Evolutionary conservation across 495 filamentous ascomycete genomes (phyloP).

Genomic region (Pseudoneurospora amorphoporcata): DNA sequence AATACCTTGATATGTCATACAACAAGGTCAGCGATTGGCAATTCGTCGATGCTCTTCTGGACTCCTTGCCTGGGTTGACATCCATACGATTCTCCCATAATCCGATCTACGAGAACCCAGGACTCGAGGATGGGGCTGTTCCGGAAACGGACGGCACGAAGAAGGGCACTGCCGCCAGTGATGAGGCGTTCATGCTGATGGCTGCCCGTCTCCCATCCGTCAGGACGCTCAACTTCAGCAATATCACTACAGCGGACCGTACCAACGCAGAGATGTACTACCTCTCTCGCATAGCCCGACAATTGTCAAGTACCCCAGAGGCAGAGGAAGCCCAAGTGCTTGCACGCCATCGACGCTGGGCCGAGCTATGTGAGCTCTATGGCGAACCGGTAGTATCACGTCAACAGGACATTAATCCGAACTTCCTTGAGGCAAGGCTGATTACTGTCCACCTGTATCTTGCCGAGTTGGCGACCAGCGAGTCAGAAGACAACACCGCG

Average conservation of each 20-base stretch:
- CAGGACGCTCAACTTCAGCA: constrained; percentile 65
- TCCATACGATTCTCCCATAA: constrained; percentile 74
- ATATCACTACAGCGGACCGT: constrained; percentile 60
- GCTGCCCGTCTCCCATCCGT: constrained; percentile 63
- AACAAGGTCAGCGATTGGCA: constrained; percentile 63
- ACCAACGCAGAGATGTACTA: constrained; percentile 89
- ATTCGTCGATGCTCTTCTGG: constrained; percentile 55
- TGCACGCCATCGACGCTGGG: constrained; percentile 55
- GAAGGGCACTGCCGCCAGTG: constrained; percentile 27
- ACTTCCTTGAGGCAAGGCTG: constrained; percentile 64
- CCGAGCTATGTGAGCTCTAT: constrained; percentile 61
- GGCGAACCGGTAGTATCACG: constrained; percentile 52
- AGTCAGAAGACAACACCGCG: constrained; percentile 8
- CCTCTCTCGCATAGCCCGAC: constrained; percentile 65
- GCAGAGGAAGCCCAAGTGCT: constrained; percentile 43
- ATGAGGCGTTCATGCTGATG: constrained; percentile 73
- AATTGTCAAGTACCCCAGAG: constrained; percentile 52
- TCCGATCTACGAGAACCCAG: constrained; percentile 58
- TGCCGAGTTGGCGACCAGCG: constrained; percentile 1
- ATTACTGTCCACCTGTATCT: constrained; percentile 52
- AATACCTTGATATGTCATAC: constrained; percentile 69
- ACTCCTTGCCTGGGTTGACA: constrained; percentile 57
- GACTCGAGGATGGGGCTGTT: constrained; percentile 20
- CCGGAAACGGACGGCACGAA: constrained; percentile 20
- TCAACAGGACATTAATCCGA: constrained; percentile 44